Evolutionary conservation across 345 rosid genomes (phyloP).

Genomic region (Citrus hindsii): DNA sequence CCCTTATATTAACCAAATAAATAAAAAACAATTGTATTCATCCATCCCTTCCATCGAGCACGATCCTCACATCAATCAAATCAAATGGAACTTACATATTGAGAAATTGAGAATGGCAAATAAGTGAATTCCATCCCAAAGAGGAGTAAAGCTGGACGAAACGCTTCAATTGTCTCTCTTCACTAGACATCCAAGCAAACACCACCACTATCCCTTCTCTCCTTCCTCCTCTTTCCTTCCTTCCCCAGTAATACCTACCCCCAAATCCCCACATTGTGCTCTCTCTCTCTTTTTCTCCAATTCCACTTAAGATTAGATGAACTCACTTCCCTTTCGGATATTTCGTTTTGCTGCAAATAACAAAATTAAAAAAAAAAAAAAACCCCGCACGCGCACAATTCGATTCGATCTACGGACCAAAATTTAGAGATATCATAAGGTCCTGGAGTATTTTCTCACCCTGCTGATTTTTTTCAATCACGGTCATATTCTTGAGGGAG

Average conservation of each 20-base stretch:
- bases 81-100: constrained; percentile 45
- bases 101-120: constrained; percentile 85
- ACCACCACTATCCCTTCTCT: constrained; percentile 66
- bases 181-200: constrained; percentile 88
- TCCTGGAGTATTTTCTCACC: neutral
- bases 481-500: neutral
- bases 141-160: constrained; percentile 68
- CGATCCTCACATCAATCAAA: neutral
- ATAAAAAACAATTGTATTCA: neutral
- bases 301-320: neutral
- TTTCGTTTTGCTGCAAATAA: neutral
- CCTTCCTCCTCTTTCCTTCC: constrained; percentile 36
- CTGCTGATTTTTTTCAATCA: neutral
- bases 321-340: neutral
- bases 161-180: constrained; percentile 64
- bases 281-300: constrained; percentile 2
- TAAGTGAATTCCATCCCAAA: constrained; percentile 66
- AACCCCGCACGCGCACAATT: neutral
- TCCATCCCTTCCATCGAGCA: neutral
- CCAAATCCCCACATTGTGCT: constrained; percentile 77
- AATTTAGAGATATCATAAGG: neutral
- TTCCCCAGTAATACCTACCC: constrained; percentile 76
- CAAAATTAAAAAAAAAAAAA: neutral
- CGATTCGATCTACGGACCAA: constrained; percentile 16
- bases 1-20: neutral